phyloP scores from a whole-genome alignment of 345 rosid genomes.

The Corchorus olitorius region DNA sequence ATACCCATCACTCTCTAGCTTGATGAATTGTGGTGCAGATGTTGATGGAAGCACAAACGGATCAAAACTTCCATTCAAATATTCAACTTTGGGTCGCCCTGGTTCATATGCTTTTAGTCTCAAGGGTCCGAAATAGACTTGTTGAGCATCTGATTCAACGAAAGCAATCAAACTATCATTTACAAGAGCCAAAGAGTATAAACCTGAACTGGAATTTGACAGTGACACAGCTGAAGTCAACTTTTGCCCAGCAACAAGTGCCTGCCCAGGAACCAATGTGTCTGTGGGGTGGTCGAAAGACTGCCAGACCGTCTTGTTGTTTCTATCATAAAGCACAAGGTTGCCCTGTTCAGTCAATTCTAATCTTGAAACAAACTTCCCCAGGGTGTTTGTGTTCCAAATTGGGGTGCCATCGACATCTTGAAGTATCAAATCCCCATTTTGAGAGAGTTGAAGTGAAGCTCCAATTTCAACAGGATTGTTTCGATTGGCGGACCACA shows the following conservation, averaged over 20 bases:
- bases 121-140: not conserved
- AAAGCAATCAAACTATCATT: slow-evolving; percentile 21
- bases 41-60: slow-evolving; percentile 10
- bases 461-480: slow-evolving; percentile 12
- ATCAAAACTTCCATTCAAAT: slow-evolving; percentile 21
- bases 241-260: slow-evolving; percentile 26
- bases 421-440: slow-evolving; percentile 31
- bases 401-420: slow-evolving; percentile 19
- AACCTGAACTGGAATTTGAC: slow-evolving; percentile 20
- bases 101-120: not conserved
- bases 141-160: slow-evolving; percentile 25
- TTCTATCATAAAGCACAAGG: slow-evolving; percentile 31
- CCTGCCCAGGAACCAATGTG: slow-evolving; percentile 29
- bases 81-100: not conserved
- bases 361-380: slow-evolving; percentile 26
- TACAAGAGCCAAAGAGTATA: slow-evolving; percentile 29
- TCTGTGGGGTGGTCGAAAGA: slow-evolving; percentile 35
- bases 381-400: slow-evolving; percentile 28
- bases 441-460: slow-evolving; percentile 18
- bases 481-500: slow-evolving; percentile 38
- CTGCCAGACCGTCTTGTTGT: slow-evolving; percentile 30
- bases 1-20: slow-evolving; percentile 33
- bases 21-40: slow-evolving; percentile 18
- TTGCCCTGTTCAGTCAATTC: slow-evolving; percentile 27
- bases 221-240: slow-evolving; percentile 23